Conservation (phyloP, 2,329 filamentous ascomycete species). For the Aspergillus fischeri region DNA sequence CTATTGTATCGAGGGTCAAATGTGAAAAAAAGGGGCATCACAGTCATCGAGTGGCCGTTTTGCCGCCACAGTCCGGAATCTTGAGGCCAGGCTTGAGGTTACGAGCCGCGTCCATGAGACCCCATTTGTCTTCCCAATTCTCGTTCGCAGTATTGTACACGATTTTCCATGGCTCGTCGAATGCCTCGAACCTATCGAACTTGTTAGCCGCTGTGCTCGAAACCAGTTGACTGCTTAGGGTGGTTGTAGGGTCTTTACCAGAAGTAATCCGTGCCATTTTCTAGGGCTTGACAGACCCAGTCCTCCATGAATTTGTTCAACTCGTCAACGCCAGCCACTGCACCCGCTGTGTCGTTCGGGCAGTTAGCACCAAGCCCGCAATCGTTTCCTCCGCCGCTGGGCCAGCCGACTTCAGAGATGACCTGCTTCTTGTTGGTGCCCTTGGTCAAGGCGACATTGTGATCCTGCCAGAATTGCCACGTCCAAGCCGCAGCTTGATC, state of each 20-base stretch:
- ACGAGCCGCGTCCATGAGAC: conserved; percentile 78
- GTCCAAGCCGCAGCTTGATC: conserved; percentile 74
- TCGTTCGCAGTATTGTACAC: conserved; percentile 62
- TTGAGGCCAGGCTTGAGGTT: conserved; percentile 78
- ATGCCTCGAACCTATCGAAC: conserved; percentile 70
- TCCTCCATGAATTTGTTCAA: conserved; percentile 82
- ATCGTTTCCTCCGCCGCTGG: conserved; percentile 71
- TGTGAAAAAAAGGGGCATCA: not conserved
- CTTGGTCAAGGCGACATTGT: conserved; percentile 65
- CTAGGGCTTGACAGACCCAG: conserved; percentile 77
- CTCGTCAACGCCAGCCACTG: conserved; percentile 72
- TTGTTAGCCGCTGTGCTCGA: conserved; percentile 11
- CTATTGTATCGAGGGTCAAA: not conserved
- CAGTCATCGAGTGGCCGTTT: conserved; percentile 50
- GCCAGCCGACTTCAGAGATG: conserved; percentile 92
- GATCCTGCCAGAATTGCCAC: conserved; percentile 69
- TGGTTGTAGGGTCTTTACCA: conserved; percentile 55
- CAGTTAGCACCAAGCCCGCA: conserved; percentile 63
- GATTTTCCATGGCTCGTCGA: conserved; percentile 95
- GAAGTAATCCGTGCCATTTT: conserved; percentile 86
- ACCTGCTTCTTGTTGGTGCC: conserved; percentile 62
- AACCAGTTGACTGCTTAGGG: not conserved
- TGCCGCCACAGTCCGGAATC: conserved; percentile 82
- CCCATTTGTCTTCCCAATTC: conserved; percentile 95
- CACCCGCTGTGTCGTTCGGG: conserved; percentile 52